Base-by-base conservation (phyloP, 2,329 filamentous ascomycete species). In the Rhinocladiella similis region DNA sequence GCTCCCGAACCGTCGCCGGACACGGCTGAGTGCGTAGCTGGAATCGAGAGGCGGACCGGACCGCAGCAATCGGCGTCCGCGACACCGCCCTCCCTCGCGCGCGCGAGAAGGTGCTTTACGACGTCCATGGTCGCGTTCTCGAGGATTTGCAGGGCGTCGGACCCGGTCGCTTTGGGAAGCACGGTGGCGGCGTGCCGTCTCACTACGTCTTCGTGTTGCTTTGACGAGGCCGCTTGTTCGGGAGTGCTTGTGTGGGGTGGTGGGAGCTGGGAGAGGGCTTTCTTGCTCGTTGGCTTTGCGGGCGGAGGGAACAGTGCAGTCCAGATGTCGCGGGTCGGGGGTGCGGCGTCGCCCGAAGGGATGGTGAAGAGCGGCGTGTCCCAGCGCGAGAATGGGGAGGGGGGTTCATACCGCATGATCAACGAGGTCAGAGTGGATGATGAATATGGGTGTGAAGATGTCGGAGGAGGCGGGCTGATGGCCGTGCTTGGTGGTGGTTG, bases 351-450 rank as follows among this genome's bases (percentile, higher is more conserved):
- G 54, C 78, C 75, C 63, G 77, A 80, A 5, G 82, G 78, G 1
- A 86, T 79, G 9, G 82, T 84, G 73, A 86, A 87, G 18, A 87
- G 77, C 0, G 84, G 84, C 47, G 83, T 83, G 68, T 87, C 84
- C 84, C 84, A 87, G 49, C 84, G 77, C 47, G 77, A 83, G 77
- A 85, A 83, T 36, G 81, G 83, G 66, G 83, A 84, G n/a, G 84
- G 84, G 71, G 86, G 84, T 72, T 87, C 84, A 67, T 86, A 87
- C 56, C 84, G 77, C 70, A 84, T 86, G 63, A 85, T 78, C 42
- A 87, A 78, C 65, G 86, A 86, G 60, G 83, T 77, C 63, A 86
- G 83, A 51, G 84, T 78, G 14, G 82, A 80, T 4, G 79, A 68
- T 0, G 77, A 75, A 64, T 86, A 86, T 2, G 63, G 66, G 63